phyloP scores from a whole-genome alignment of 2,329 filamentous ascomycete species.

The Leptographium lundbergii region DNA sequence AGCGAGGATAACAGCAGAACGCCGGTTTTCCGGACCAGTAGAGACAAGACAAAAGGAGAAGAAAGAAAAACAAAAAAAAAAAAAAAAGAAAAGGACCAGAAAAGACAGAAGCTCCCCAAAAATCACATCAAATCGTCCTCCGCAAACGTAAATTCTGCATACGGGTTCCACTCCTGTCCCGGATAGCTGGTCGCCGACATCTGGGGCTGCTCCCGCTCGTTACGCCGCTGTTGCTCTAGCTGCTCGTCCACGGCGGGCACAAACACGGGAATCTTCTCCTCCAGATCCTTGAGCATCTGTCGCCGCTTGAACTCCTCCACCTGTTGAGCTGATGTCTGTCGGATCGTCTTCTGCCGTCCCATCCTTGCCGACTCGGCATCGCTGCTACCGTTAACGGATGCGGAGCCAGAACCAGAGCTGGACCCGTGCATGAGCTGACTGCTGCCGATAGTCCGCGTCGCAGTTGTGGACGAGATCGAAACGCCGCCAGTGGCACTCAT shows the following conservation, averaged over 20 bases:
- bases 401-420: not conserved
- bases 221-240: slow-evolving; percentile 18
- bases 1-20: too few species aligned
- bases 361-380: slow-evolving; percentile 8
- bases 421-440: not conserved
- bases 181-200: slow-evolving; percentile 60
- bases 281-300: slow-evolving; percentile 29
- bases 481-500: slow-evolving; percentile 8
- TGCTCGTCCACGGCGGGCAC: slow-evolving; percentile 17
- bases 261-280: slow-evolving; percentile 40
- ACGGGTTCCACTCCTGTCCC: slow-evolving; percentile 58
- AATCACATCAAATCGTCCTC: slow-evolving; percentile 14
- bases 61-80: not conserved
- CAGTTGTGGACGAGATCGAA: slow-evolving; percentile 1
- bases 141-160: slow-evolving; percentile 19
- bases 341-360: slow-evolving; percentile 15
- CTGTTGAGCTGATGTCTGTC: slow-evolving; percentile 19
- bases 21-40: not conserved
- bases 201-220: slow-evolving; percentile 31
- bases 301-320: slow-evolving; percentile 32
- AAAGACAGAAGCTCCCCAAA: not conserved
- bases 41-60: not conserved
- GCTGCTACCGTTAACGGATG: slow-evolving; percentile 6
- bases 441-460: not conserved
- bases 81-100: not conserved